Conservation (phyloP, 331 rosid genomes). For the Malus hybrid region DNA sequence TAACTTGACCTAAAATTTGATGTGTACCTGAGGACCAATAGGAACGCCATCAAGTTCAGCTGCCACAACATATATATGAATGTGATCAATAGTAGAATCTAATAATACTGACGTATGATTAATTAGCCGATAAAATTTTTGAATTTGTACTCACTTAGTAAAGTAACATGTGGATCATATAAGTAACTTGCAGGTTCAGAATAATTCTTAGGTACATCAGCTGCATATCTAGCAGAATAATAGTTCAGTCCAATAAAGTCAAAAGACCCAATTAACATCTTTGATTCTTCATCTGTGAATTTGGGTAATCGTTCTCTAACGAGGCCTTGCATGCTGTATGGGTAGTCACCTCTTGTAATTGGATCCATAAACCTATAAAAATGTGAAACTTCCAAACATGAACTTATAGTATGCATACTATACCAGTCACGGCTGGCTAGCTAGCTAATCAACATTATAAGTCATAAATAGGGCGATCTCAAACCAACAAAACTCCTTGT, state of each 20-base stretch:
- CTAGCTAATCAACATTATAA: background rate
- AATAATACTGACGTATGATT: background rate
- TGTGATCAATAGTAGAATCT: background rate
- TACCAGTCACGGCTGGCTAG: too few relatives aligned
- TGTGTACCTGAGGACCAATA: background rate
- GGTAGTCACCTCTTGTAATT: slow-evolving; percentile 14
- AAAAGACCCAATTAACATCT: background rate
- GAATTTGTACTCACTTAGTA: background rate
- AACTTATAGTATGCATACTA: too few relatives aligned
- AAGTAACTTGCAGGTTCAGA: background rate
- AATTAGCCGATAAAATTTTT: background rate
- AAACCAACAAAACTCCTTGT: too few relatives aligned
- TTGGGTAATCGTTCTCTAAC: slow-evolving; percentile 11
- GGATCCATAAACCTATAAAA: slow-evolving; percentile 19
- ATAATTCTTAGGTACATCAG: background rate
- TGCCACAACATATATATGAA: background rate
- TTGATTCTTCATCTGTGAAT: background rate
- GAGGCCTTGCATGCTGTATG: background rate
- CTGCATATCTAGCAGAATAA: slow-evolving; percentile 11
- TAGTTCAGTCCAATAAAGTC: slow-evolving; percentile 21
- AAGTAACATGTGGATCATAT: background rate
- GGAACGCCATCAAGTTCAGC: slow-evolving; percentile 1
- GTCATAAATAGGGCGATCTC: background rate
- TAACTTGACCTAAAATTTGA: background rate
- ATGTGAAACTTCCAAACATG: background rate